Evolutionary conservation across 2,329 filamentous ascomycete species (phyloP), one percentile per base, ranked within the genome.

Genomic region (Tolypocladium cylindrosporum): DNA sequence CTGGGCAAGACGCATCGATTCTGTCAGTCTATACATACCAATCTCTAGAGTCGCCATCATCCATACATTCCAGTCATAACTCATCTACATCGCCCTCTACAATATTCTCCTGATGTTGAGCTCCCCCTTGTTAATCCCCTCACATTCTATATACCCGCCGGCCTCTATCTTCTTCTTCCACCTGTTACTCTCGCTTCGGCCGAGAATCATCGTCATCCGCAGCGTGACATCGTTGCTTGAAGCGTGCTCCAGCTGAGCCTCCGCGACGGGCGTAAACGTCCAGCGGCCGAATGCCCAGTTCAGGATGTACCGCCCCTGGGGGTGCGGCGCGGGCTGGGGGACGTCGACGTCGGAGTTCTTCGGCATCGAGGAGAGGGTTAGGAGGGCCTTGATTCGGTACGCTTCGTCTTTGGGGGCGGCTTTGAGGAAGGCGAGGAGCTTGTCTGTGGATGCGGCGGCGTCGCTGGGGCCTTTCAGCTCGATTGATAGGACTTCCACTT

Each of bases 251-350:
- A 67, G 68, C 1, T 69, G 68, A 1, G 68, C 67, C 9, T 70
- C 69, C 0, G 70, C 67, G 4, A 80, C 67, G 5, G 83, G 79
- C 1, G 91, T 95, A 68, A 93, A 96, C 0, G 86, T 96, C 93
- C 94, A 99, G 37, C 94, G 82, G 0, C 91, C 91, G 74, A 99
- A 99, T 0, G 94, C 94, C 94, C 94, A 99, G 71, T 99, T 99
- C 60, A 99, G 81, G 51, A 99, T 96, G 69, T 94, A 97, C 57
- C 89, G 79, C 2, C 67, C 70, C 2, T 61, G 60, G 3, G 73
- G 65, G 54, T 67, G 66, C 5, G 71, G 63, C 9, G 66, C 67
- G 6, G 69, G 68, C 39, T 72, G 66, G 9, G 71, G 68, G 0
- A 69, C 65, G 43, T 80, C 77, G 31, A 77, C 75, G 57, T 83